Percentiles rank a stretch among this genome's conserved stretches.
Evolutionary conservation across 2,329 filamentous ascomycete genomes (phyloP).

Genomic region (Aureobasidium sp.): DNA sequence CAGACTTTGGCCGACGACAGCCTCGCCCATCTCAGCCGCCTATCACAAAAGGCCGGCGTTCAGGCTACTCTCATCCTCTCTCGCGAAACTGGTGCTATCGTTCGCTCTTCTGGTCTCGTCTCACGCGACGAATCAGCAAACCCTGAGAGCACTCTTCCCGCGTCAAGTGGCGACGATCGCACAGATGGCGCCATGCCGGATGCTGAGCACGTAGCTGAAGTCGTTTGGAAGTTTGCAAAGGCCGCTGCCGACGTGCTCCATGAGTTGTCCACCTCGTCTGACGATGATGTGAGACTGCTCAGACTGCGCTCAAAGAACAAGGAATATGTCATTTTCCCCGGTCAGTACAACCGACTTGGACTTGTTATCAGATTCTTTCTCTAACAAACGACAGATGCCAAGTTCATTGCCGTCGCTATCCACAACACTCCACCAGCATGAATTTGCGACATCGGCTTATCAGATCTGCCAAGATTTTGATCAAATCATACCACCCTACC

Average conservation of each 20-base stretch:
- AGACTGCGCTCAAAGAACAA: slow-evolving; percentile 76
- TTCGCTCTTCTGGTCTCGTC: slow-evolving; percentile 66
- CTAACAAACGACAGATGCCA: slow-evolving; percentile 46
- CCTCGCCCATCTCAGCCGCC: slow-evolving; percentile 57
- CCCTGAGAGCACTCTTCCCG: slow-evolving; percentile 30
- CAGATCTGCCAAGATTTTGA: not conserved
- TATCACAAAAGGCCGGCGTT: slow-evolving; percentile 72
- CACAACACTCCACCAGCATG: slow-evolving; percentile 71
- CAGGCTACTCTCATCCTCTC: slow-evolving; percentile 72
- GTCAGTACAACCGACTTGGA: slow-evolving; percentile 27
- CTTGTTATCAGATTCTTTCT: not conserved
- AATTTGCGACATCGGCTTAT: slow-evolving; percentile 13
- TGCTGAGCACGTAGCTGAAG: slow-evolving; percentile 64
- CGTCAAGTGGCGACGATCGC: slow-evolving; percentile 21
- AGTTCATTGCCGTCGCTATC: slow-evolving; percentile 71
- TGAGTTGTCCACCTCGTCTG: slow-evolving; percentile 62
- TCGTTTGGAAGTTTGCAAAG: slow-evolving; percentile 71
- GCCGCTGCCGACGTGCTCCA: slow-evolving; percentile 62
- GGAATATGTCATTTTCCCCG: slow-evolving; percentile 73
- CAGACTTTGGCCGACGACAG: slow-evolving; percentile 43
- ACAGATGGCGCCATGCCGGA: slow-evolving; percentile 40
- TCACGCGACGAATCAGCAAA: slow-evolving; percentile 50
- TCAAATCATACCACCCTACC: not conserved
- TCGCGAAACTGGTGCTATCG: slow-evolving; percentile 62
- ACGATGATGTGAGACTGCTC: slow-evolving; percentile 71